Evolutionary conservation across 192 early-diverging fungal species (phyloP), one percentile per base, ranked within the genome.

Genomic region (Entomortierella beljakovae): DNA sequence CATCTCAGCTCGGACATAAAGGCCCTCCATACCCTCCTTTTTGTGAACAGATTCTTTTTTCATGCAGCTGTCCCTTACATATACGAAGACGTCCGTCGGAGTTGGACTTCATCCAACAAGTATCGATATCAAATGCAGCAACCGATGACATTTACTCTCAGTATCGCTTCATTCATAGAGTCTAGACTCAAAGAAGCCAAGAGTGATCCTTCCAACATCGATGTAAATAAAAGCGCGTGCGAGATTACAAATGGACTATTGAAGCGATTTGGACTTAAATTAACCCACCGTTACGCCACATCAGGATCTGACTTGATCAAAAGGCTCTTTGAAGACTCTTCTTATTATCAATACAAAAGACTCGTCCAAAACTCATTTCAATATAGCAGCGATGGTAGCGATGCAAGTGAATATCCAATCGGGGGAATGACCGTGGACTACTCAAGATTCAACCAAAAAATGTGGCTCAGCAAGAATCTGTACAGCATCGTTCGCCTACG

Each of bases 1-100:
- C 15, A 46, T 15, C 43, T 46, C 43, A 20, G 43, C 20, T 2
- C 15, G 15, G 43, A 46, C 15, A 5, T 46, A 3, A 5, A 16
- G 20, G 15, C 43, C 3, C 68, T 61, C 0, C 59, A 61, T 23
- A 48, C 18, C 46, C 57, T 69, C 11, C 67, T 69, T 28, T 22
- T 40, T 1, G 67, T 69, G 7, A 69, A 69, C 48, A 42, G 57
- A 29, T 69, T 69, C 35, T 69, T 69, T 20, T 69, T 69, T 49
- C 48, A 53, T 40, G 68, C 48, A n/a, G 42, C 51, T 2, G 1
- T 70, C 9, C 48, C 57, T 11, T 16, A 34, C 43, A 20, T 46
- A 15, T 46, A 10, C 43, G 7, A 15, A 11, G 37, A 38, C 37
- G 37, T 4, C 3, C 15, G 2, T 46, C 15, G 43, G 43, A 46